A percentile compares a stretch with the other conserved stretches of the same genome.
These are phyloP conservation scores for Oryza coarctata DNA, from an alignment of 176 grass and related monocot species.

Conservation along the genomic window DNA sequence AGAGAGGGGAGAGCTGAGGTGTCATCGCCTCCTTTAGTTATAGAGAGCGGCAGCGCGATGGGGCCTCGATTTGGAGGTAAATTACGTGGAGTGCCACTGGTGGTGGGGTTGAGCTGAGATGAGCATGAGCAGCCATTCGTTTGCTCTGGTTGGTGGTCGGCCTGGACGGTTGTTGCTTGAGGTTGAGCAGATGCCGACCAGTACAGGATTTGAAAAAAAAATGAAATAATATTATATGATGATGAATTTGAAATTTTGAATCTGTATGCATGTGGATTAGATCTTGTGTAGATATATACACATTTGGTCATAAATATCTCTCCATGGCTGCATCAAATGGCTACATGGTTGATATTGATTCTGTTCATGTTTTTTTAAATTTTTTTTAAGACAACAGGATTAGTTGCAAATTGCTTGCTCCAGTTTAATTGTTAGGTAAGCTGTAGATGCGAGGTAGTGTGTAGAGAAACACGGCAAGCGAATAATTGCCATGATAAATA, in stretches of 20 bases:
- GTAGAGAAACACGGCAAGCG: too few species aligned
- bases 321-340: too few species aligned
- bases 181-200: neutral
- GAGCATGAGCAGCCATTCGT: neutral
- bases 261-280: too few species aligned
- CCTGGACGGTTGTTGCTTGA: slow-evolving; percentile 6
- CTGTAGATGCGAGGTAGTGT: neutral
- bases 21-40: slow-evolving; percentile 25
- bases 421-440: neutral
- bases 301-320: neutral
- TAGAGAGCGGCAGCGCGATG: neutral
- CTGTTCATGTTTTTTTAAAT: neutral
- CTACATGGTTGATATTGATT: neutral
- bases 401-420: neutral
- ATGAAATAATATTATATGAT: neutral
- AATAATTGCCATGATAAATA: too few species aligned
- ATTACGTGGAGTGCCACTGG: slow-evolving; percentile 24
- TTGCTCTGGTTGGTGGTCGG: slow-evolving; percentile 21
- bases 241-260: neutral
- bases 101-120: neutral
- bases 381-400: neutral
- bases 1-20: neutral
- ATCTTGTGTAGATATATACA: too few species aligned
- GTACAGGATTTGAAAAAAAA: too few species aligned
- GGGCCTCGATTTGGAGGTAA: neutral